Percentiles rank a stretch among this genome's conserved stretches.
Evolutionary conservation across 208 protist genomes (phyloP).

Genomic region (Entamoeba dispar): DNA sequence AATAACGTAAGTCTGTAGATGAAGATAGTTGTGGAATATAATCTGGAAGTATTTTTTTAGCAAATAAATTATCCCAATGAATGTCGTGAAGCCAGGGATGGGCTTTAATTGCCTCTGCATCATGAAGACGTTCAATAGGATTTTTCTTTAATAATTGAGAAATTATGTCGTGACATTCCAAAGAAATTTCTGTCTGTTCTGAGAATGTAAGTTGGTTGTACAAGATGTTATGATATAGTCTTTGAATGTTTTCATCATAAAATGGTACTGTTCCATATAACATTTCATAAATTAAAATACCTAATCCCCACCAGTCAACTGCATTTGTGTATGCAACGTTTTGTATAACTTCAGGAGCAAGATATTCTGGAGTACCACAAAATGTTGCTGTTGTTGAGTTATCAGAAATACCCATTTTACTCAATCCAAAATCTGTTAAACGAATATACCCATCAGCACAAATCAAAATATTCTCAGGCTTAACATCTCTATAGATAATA

Average conservation of each 20-base stretch:
- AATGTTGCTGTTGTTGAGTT: conserved; percentile 30
- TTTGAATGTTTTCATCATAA: neutral
- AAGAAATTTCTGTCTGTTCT: neutral
- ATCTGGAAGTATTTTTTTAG: neutral
- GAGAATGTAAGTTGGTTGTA: neutral
- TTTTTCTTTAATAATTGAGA: neutral
- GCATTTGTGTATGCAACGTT: conserved; percentile 48
- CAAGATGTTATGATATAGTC: neutral
- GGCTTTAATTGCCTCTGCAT: conserved; percentile 53
- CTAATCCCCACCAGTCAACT: conserved; percentile 62
- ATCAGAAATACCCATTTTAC: conserved; percentile 43
- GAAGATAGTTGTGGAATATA: neutral
- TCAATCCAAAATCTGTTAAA: conserved; percentile 67
- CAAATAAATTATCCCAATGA: conserved; percentile 52
- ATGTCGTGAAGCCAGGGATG: conserved; percentile 76
- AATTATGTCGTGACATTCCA: neutral
- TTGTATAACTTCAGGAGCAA: conserved; percentile 25
- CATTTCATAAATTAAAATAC: conserved; percentile 60
- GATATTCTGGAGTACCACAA: conserved; percentile 42
- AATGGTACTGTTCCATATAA: conserved; percentile 17
- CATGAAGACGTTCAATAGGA: neutral
- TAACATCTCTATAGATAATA: conserved; percentile 43
- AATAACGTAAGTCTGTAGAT: neutral
- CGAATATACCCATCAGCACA: conserved; percentile 52
- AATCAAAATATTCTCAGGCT: conserved; percentile 44